Base-by-base conservation (phyloP, 371 early-diverging fungal genomes). In the Umbelopsis sp. region DNA sequence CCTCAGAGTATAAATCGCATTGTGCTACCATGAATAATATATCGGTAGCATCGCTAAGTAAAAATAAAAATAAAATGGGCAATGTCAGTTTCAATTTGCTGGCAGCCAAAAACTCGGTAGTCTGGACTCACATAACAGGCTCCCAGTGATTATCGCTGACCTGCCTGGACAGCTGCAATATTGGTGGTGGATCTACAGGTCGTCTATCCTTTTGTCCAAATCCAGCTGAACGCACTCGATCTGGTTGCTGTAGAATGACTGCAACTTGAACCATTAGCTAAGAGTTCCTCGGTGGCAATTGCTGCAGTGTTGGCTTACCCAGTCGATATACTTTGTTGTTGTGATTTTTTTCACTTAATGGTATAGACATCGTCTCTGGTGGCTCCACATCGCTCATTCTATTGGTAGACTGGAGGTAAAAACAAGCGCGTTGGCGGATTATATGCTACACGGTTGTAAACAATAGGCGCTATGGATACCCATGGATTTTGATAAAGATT, bases 121-220 rank as follows among this genome's bases (percentile, higher is more conserved):
- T 24, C 53, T 29, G 11, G 18, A 57, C 57, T 57, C 16, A 57
- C 57, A 57, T n/a, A 12, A 57, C 35, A 35, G 57, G 57, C 18
- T 48, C 48, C 20, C 16, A 57, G 20, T n/a, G 8, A 38, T 64
- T 16, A 3, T 64, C 24, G 18, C 20, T 38, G 22, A 14, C 29
- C 35, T 35, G 29, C 37, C 35, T 57, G 3, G 57, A 32, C 5
- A 64, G 5, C 37, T 74, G 72, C 24, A 77, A 44, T 50, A 77
- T 75, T 35, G 77, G 77, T 25, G 75, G 77, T 18, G 77, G 77
- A 63, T 77, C 77, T 4, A 77, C 71, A 8, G 77, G 77, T 20
- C 77, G 70, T 29, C 77, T 57, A 44, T 77, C 77, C 50, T 77
- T 77, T 44, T 77, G 74, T 3, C 77, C 77, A 72, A 77, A 77